These are phyloP conservation scores for Xylariaceae sp. DNA, from an alignment of 2,329 filamentous ascomycete genomes.

Conservation along the genomic window DNA sequence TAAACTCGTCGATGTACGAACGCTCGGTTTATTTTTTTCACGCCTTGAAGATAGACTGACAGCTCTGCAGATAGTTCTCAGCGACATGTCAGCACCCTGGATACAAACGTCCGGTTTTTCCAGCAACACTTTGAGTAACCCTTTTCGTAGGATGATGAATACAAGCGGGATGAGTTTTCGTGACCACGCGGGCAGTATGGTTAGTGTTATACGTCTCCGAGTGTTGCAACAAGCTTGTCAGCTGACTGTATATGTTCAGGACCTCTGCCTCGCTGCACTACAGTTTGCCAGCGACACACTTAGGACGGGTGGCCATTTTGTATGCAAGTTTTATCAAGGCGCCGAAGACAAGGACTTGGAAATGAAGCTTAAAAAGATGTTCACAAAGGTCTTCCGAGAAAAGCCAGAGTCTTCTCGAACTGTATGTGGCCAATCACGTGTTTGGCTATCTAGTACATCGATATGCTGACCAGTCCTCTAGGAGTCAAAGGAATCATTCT, in stretches of 20 bases:
- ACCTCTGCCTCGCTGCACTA: constrained; percentile 83
- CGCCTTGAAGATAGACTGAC: constrained; percentile 10
- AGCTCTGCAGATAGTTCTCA: constrained; percentile 67
- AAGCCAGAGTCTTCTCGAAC: constrained; percentile 89
- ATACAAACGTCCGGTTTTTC: constrained; percentile 72
- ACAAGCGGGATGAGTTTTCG: constrained; percentile 82
- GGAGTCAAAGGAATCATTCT: constrained; percentile 84
- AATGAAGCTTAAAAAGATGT: constrained; percentile 68
- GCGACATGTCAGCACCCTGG: constrained; percentile 99
- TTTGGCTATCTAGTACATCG: not conserved
- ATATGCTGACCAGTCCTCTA: constrained; percentile 32
- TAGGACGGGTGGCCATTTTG: constrained; percentile 77
- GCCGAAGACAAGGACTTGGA: constrained; percentile 79
- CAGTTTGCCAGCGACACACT: constrained; percentile 83
- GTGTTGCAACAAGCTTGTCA: not conserved
- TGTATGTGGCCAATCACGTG: constrained; percentile 48
- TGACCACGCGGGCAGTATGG: constrained; percentile 94
- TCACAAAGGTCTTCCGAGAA: constrained; percentile 74
- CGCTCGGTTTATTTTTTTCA: too few relatives aligned
- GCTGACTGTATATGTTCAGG: constrained; percentile 48
- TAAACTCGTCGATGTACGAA: constrained; percentile 65
- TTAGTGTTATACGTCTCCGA: constrained; percentile 41
- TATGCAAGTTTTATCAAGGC: constrained; percentile 98
- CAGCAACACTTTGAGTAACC: constrained; percentile 90
- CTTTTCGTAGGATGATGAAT: constrained; percentile 98